phyloP scores from a whole-genome alignment of 192 early-diverging fungal genomes.

The Glomus cerebriforme region DNA sequence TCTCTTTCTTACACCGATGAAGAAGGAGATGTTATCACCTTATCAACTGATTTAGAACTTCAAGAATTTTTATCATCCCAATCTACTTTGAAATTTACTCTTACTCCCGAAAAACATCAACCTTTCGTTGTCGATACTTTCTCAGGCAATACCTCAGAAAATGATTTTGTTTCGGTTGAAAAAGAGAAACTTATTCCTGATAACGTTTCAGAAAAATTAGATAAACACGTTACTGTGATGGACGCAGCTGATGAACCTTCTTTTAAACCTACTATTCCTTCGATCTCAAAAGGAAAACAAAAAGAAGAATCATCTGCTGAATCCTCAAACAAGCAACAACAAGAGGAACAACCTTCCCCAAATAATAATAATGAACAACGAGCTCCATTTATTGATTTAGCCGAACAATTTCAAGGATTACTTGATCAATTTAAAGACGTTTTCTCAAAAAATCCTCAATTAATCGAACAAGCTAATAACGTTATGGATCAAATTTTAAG shows the following conservation, averaged over 20 bases:
- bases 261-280: neutral
- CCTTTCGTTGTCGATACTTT: neutral
- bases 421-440: conserved; percentile 33
- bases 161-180: neutral
- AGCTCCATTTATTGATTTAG: conserved; percentile 8
- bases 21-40: conserved; percentile 25
- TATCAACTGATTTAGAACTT: conserved; percentile 30
- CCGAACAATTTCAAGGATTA: conserved; percentile 25
- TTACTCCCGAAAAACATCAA: neutral
- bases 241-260: conserved; percentile 3
- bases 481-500: conserved; percentile 32
- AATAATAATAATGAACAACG: neutral
- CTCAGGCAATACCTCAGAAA: neutral
- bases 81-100: conserved; percentile 16
- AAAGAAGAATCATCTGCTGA: conserved; percentile 17
- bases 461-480: conserved; percentile 23
- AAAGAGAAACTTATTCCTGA: neutral
- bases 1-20: conserved; percentile 28
- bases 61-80: conserved; percentile 19
- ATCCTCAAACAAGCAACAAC: neutral
- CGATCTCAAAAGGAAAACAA: conserved; percentile 31
- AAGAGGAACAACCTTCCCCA: neutral
- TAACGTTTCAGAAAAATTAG: neutral
- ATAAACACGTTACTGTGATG: neutral
- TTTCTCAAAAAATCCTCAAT: conserved; percentile 25